Conservation (phyloP, 2,329 filamentous ascomycete species). For the Exophiala dermatitidis region DNA sequence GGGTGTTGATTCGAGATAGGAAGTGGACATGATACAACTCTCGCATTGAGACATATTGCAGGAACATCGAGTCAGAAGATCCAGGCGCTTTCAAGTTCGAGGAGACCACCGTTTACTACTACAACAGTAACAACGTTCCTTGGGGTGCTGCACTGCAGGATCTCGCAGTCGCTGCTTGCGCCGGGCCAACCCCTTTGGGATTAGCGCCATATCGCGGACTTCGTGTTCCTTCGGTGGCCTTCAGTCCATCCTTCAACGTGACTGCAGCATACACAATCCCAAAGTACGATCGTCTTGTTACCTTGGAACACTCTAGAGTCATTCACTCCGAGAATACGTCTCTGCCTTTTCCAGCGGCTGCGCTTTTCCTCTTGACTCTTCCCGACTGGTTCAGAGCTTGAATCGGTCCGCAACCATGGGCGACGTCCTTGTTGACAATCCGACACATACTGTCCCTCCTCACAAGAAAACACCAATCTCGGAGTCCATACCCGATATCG, state of each 20-base stretch:
- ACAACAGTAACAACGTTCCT: too few species aligned
- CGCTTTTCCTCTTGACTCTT: not conserved
- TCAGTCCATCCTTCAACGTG: constrained; percentile 1
- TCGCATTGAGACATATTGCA: too few species aligned
- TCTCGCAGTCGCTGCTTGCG: not conserved
- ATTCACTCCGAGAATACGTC: too few species aligned
- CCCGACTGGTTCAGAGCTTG: not conserved
- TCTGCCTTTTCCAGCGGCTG: too few species aligned
- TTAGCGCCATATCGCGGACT: constrained; percentile 4
- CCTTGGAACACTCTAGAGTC: not conserved
- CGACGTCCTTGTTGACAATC: constrained; percentile 77
- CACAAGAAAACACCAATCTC: constrained; percentile 74
- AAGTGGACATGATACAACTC: too few species aligned
- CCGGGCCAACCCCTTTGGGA: not conserved
- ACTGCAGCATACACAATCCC: not conserved
- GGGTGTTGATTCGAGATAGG: too few species aligned
- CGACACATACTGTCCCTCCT: constrained; percentile 63
- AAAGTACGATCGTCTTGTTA: not conserved
- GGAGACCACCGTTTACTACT: too few species aligned
- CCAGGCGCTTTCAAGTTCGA: too few species aligned
- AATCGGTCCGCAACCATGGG: constrained; percentile 54
- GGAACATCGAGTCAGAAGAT: too few species aligned
- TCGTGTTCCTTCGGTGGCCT: constrained; percentile 12
- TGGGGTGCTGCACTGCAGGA: too few species aligned
- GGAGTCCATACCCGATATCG: constrained; percentile 76